Conservation (phyloP, 768 basidiomycete species). For the Suillus lakei region DNA sequence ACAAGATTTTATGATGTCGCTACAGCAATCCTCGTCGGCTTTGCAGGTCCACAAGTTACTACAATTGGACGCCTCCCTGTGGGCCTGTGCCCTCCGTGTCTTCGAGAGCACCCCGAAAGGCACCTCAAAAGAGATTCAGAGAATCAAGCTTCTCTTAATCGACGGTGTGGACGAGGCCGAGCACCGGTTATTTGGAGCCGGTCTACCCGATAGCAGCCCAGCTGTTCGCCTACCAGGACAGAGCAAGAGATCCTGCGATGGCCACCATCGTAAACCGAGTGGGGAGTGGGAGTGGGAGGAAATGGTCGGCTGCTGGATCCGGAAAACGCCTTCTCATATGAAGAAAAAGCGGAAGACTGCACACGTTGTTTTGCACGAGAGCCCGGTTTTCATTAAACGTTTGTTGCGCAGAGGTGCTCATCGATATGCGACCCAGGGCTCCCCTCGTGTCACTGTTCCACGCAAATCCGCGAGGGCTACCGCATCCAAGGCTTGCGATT, state of each 20-base stretch:
- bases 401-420: constrained; percentile 5
- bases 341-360: constrained; percentile 26
- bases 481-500: constrained; percentile 10
- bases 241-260: constrained; percentile 9
- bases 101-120: constrained; percentile 43
- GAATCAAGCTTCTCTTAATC: constrained; percentile 47
- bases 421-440: background rate
- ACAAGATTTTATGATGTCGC: constrained; percentile 30
- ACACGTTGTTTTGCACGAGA: constrained; percentile 6
- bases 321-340: constrained; percentile 34
- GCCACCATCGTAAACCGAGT: constrained; percentile 20
- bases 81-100: constrained; percentile 53
- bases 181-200: constrained; percentile 45
- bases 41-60: constrained; percentile 42
- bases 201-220: constrained; percentile 18
- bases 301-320: constrained; percentile 49
- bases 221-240: constrained; percentile 15
- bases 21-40: constrained; percentile 27
- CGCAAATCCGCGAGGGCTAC: constrained; percentile 2
- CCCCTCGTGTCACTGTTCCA: background rate
- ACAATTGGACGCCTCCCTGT: constrained; percentile 54
- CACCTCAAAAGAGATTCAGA: constrained; percentile 29
- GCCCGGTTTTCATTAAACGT: constrained; percentile 1
- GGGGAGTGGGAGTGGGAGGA: constrained; percentile 56
- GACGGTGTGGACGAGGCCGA: constrained; percentile 57